Conservation (phyloP, 2,329 filamentous ascomycete genomes). For the Pseudogymnoascus pannorum region DNA sequence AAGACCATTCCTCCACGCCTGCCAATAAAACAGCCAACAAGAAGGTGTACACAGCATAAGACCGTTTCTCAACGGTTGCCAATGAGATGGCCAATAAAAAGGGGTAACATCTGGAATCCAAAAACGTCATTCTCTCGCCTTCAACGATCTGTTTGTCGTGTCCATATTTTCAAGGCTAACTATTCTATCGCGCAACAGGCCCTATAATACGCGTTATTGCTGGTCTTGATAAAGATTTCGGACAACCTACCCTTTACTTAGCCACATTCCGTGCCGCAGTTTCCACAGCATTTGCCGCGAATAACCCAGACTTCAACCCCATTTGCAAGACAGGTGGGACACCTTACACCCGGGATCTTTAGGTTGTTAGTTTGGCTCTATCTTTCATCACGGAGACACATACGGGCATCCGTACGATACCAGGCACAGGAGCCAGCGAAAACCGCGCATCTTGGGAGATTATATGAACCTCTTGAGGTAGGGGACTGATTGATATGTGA, state of each 20-base stretch:
- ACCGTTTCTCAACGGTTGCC: background rate
- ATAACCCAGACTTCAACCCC: conserved; percentile 51
- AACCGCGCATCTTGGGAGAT: background rate
- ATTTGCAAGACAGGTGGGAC: conserved; percentile 42
- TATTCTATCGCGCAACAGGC: background rate
- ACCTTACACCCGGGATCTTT: conserved; percentile 43
- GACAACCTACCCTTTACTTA: conserved; percentile 13
- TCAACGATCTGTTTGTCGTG: background rate
- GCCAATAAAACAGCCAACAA: background rate
- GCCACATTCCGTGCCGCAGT: conserved; percentile 41
- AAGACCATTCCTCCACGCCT: too few species aligned
- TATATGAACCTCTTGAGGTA: background rate
- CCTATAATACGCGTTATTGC: background rate
- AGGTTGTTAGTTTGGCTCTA: background rate
- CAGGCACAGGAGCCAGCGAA: background rate
- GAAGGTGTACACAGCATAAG: background rate
- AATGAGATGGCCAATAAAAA: background rate
- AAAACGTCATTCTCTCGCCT: background rate
- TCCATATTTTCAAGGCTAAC: background rate
- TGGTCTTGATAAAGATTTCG: background rate
- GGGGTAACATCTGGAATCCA: background rate
- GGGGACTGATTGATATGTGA: background rate
- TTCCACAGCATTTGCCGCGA: conserved; percentile 43
- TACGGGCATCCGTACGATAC: background rate
- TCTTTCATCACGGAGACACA: background rate